These are phyloP conservation scores for Misopates orontium DNA, from an alignment of 257 asterid genomes.

Conservation along the genomic window DNA sequence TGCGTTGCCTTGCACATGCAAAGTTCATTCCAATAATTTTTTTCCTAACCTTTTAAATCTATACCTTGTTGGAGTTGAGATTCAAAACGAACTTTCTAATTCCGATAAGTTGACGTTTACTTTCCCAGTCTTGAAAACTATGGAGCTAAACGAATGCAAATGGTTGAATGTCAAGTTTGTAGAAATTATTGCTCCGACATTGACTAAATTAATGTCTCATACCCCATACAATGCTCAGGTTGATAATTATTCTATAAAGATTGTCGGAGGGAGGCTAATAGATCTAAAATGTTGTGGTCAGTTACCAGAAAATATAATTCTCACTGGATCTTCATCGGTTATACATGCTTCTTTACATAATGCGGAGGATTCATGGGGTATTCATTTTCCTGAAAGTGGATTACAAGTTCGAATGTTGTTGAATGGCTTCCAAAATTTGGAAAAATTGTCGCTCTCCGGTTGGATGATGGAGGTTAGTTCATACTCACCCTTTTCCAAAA, in stretches of 20 bases:
- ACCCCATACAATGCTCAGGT: neutral
- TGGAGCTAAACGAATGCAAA: neutral
- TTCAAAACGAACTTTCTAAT: neutral
- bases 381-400: neutral
- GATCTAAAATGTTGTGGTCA: neutral
- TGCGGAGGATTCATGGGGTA: too few species aligned
- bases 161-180: neutral
- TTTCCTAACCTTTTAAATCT: neutral
- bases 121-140: conserved; percentile 4
- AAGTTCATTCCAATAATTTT: neutral
- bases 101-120: neutral
- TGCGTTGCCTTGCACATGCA: neutral
- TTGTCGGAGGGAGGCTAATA: neutral
- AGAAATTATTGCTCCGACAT: neutral
- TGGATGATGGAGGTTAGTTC: neutral
- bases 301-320: neutral
- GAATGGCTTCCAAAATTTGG: neutral
- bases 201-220: neutral
- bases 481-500: neutral
- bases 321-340: conserved; percentile 11
- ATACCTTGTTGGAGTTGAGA: neutral
- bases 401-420: neutral
- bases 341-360: neutral
- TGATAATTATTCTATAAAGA: neutral
- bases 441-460: neutral